phyloP scores from a whole-genome alignment of 257 asterid genomes.

The Agastache rugosa region DNA sequence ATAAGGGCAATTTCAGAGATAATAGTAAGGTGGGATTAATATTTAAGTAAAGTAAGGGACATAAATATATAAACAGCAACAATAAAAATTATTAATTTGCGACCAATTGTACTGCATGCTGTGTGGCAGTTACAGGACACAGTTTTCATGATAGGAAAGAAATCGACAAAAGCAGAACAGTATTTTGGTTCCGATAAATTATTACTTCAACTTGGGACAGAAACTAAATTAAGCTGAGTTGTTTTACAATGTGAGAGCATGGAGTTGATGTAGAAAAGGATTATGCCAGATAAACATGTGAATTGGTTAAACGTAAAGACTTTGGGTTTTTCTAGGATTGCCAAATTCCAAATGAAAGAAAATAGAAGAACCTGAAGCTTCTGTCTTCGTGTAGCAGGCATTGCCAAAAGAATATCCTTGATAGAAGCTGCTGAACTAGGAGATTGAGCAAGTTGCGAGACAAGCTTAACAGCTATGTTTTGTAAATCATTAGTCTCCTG shows the following conservation, averaged over 20 bases:
- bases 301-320: background rate
- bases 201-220: constrained; percentile 1
- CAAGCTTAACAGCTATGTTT: constrained; percentile 65
- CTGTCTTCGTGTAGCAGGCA: constrained; percentile 81
- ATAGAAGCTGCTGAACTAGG: constrained; percentile 70
- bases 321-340: constrained; percentile 15
- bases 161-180: constrained; percentile 4
- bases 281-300: constrained; percentile 3
- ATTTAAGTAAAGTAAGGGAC: background rate
- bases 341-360: constrained; percentile 6
- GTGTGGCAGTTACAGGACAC: constrained; percentile 15
- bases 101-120: background rate
- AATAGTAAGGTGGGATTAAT: background rate
- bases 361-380: constrained; percentile 79
- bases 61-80: too few species aligned
- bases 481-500: constrained; percentile 76
- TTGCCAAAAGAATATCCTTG: constrained; percentile 76
- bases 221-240: background rate
- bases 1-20: background rate
- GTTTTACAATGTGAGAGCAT: constrained; percentile 13
- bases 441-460: constrained; percentile 94
- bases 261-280: constrained; percentile 22
- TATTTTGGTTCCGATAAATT: constrained; percentile 7
- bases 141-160: constrained; percentile 20
- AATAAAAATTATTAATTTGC: background rate